These are phyloP conservation scores for Phytopythium montanum DNA, from an alignment of 352 stramenopile genomes.

Conservation along the genomic window DNA sequence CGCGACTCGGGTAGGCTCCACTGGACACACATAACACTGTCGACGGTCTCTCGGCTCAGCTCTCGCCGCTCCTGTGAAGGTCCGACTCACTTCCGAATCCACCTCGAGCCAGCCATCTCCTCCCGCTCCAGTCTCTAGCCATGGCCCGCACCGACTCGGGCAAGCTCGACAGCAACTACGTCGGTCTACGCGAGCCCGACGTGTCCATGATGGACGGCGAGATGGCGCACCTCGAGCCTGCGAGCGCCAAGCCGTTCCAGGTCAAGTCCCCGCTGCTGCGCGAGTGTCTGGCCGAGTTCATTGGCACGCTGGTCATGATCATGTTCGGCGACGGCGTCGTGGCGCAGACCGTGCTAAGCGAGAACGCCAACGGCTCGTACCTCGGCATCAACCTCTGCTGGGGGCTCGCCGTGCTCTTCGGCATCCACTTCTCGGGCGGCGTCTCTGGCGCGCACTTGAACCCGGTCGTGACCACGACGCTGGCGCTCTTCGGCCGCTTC, in stretches of 20 bases:
- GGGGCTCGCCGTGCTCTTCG: conserved; percentile 57
- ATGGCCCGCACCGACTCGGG: conserved; percentile 3
- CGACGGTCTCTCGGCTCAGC: neutral
- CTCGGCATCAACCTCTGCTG: conserved; percentile 56
- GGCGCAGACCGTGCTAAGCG: conserved; percentile 45
- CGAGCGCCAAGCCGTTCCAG: conserved; percentile 13
- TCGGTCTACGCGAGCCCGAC: conserved; percentile 6
- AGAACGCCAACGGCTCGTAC: conserved; percentile 46
- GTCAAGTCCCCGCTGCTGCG: conserved; percentile 39
- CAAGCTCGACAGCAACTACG: conserved; percentile 18
- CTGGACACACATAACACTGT: neutral
- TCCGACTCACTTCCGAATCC: neutral
- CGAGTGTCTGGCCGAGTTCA: conserved; percentile 62
- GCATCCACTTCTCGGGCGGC: conserved; percentile 43
- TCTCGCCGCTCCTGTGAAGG: neutral
- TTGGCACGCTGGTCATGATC: conserved; percentile 56
- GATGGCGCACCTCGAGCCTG: conserved; percentile 9
- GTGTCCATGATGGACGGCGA: conserved; percentile 11
- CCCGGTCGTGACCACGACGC: conserved; percentile 46
- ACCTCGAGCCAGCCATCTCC: neutral
- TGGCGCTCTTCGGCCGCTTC: conserved; percentile 43
- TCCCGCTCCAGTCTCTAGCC: neutral
- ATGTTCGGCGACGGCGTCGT: conserved; percentile 61
- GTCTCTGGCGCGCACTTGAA: conserved; percentile 59
- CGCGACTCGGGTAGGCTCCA: neutral